Percentiles rank a stretch among this genome's conserved stretches.
Conservation (phyloP, 2,329 filamentous ascomycete species). For the Calonectria hawksworthii region DNA sequence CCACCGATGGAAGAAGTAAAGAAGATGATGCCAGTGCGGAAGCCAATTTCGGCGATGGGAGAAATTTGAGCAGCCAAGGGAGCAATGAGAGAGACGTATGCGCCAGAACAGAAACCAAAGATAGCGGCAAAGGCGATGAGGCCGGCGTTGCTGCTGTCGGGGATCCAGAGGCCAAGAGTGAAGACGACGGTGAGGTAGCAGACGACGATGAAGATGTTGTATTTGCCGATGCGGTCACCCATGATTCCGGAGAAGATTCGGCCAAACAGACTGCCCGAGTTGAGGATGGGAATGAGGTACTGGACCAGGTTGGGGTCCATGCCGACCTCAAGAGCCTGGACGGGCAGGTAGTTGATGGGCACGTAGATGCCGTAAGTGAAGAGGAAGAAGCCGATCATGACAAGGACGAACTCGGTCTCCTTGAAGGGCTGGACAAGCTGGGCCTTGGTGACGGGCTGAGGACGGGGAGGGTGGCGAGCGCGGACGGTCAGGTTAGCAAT, state of each 20-base stretch:
- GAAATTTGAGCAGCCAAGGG: constrained; percentile 58
- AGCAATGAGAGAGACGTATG: constrained; percentile 56
- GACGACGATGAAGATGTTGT: constrained; percentile 62
- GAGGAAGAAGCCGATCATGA: constrained; percentile 49
- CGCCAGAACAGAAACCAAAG: constrained; percentile 60
- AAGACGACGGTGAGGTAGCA: constrained; percentile 57
- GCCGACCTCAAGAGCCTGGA: constrained; percentile 48
- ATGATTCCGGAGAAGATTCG: constrained; percentile 51
- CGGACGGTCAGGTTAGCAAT: constrained; percentile 51
- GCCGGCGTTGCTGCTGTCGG: constrained; percentile 45
- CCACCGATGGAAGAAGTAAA: constrained; percentile 68
- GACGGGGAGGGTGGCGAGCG: constrained; percentile 40
- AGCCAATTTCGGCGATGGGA: constrained; percentile 45
- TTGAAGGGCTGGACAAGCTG: constrained; percentile 50
- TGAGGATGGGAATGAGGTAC: constrained; percentile 56
- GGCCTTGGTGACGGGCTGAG: constrained; percentile 46
- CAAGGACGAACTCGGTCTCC: constrained; percentile 50
- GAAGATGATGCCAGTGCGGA: constrained; percentile 59
- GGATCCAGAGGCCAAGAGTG: constrained; percentile 60
- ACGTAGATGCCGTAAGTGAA: constrained; percentile 55
- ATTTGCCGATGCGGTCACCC: constrained; percentile 54
- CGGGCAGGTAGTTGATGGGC: constrained; percentile 54
- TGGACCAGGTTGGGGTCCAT: constrained; percentile 48
- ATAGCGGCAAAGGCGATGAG: constrained; percentile 56
- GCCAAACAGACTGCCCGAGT: constrained; percentile 55